Conservation (phyloP, 2,329 filamentous ascomycete genomes). For the Waltergamsia citrina region DNA sequence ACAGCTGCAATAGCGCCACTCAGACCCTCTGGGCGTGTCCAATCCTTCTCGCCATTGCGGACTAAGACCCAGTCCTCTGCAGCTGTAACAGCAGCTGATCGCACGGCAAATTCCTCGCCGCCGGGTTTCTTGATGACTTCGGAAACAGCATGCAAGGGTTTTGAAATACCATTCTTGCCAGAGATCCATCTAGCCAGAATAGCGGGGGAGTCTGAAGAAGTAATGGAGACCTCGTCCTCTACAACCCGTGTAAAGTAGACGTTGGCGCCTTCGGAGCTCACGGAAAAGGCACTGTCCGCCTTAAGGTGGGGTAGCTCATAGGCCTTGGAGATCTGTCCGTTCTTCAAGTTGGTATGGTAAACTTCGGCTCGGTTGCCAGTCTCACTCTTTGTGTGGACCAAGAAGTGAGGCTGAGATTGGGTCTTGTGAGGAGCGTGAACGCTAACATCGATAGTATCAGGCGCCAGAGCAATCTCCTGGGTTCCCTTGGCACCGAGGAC, state of each 20-base stretch:
- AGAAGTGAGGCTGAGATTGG: slow-evolving; percentile 70
- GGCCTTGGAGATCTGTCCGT: slow-evolving; percentile 59
- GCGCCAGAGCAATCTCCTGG: slow-evolving; percentile 42
- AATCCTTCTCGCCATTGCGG: slow-evolving; percentile 70
- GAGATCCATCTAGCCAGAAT: slow-evolving; percentile 66
- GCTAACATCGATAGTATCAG: slow-evolving; percentile 40
- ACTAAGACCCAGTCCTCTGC: slow-evolving; percentile 73
- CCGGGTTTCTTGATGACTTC: slow-evolving; percentile 70
- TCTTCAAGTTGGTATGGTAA: slow-evolving; percentile 71
- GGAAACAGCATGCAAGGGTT: slow-evolving; percentile 60
- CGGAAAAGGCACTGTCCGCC: slow-evolving; percentile 68
- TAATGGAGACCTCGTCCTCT: slow-evolving; percentile 60
- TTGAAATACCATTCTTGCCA: slow-evolving; percentile 28
- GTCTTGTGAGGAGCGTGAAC: slow-evolving; percentile 67
- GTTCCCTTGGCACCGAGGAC: slow-evolving; percentile 53
- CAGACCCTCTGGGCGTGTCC: slow-evolving; percentile 75
- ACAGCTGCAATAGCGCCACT: slow-evolving; percentile 70
- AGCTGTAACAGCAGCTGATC: slow-evolving; percentile 61
- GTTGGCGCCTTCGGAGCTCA: slow-evolving; percentile 67
- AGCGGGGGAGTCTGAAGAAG: slow-evolving; percentile 69
- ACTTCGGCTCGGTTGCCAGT: slow-evolving; percentile 73
- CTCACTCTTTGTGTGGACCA: slow-evolving; percentile 69
- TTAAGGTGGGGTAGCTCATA: slow-evolving; percentile 68
- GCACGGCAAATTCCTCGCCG: slow-evolving; percentile 61
- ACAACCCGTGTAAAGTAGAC: slow-evolving; percentile 85